A percentile compares a stretch with the other conserved stretches of the same genome.
Evolutionary conservation across 2,329 filamentous ascomycete genomes (phyloP).

Genomic region (Sporothrix pseudoabietina): DNA sequence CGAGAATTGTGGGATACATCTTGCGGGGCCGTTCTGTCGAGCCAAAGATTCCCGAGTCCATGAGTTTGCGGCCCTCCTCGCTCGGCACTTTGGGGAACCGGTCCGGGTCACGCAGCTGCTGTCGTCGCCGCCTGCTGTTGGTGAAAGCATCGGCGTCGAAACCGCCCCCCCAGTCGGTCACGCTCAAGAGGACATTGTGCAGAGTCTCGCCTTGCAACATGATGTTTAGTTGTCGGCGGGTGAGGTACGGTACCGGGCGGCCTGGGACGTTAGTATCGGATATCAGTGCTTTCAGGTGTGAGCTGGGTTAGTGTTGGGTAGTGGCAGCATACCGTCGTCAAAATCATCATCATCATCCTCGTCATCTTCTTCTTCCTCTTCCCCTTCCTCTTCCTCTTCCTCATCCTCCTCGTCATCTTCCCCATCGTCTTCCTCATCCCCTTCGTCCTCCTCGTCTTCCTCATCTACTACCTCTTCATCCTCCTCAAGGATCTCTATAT

Average conservation of each 20-base stretch:
- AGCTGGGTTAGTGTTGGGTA: not conserved
- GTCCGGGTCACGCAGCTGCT: slow-evolving; percentile 55
- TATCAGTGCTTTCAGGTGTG: too few relatives aligned
- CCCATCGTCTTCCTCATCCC: slow-evolving; percentile 31
- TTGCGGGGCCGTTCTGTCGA: slow-evolving; percentile 55
- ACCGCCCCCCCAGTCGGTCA: slow-evolving; percentile 5
- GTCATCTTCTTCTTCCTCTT: slow-evolving; percentile 36
- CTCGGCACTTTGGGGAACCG: slow-evolving; percentile 84
- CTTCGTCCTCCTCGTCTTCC: slow-evolving; percentile 29
- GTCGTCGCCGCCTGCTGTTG: slow-evolving; percentile 39
- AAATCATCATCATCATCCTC: slow-evolving; percentile 34
- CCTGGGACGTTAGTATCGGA: slow-evolving; percentile 20
- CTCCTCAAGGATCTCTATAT: slow-evolving; percentile 24
- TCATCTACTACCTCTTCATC: slow-evolving; percentile 28
- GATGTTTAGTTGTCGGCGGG: slow-evolving; percentile 36
- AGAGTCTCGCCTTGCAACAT: slow-evolving; percentile 36
- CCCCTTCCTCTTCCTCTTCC: slow-evolving; percentile 37
- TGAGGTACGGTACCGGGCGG: slow-evolving; percentile 30
- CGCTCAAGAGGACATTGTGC: slow-evolving; percentile 34
- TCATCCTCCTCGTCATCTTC: slow-evolving; percentile 29
- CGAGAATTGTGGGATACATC: slow-evolving; percentile 11
- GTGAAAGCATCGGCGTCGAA: slow-evolving; percentile 38
- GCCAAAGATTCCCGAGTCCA: slow-evolving; percentile 82
- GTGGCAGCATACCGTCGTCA: slow-evolving; percentile 30
- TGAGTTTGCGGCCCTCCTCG: slow-evolving; percentile 72